Percentiles rank a stretch among this genome's conserved stretches.
phyloP scores from a whole-genome alignment of 208 protist genomes.

The Trypanosoma brucei region DNA sequence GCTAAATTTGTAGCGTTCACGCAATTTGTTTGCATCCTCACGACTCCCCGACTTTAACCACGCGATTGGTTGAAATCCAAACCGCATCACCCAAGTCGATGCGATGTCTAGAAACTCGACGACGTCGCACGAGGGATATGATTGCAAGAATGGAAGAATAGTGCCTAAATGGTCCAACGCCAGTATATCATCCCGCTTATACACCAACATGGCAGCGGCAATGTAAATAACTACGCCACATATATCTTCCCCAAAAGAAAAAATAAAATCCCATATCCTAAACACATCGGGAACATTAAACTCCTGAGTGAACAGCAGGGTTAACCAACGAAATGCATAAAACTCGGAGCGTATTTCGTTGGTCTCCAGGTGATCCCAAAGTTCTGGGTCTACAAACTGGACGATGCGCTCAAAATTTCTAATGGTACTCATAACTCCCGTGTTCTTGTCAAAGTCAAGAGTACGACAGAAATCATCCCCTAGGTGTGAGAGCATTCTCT shows the following conservation, averaged over 20 bases:
- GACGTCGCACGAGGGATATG: conserved; percentile 47
- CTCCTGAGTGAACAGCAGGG: conserved; percentile 83
- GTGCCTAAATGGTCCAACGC: conserved; percentile 28
- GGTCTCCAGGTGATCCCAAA: conserved; percentile 43
- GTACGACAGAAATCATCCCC: conserved; percentile 69
- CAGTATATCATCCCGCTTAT: conserved; percentile 41
- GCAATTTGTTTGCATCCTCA: conserved; percentile 30
- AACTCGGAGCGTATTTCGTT: conserved; percentile 50
- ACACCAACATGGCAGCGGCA: conserved; percentile 51
- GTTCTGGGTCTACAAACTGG: conserved; percentile 48
- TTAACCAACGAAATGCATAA: conserved; percentile 84
- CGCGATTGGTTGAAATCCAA: conserved; percentile 33
- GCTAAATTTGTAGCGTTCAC: conserved; percentile 23
- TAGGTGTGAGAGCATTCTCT: conserved; percentile 59
- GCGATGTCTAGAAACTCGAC: conserved; percentile 53
- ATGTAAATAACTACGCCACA: conserved; percentile 44
- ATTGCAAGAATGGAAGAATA: conserved; percentile 61
- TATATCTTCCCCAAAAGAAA: conserved; percentile 67
- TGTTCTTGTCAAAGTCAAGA: conserved; percentile 46
- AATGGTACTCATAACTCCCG: conserved; percentile 60
- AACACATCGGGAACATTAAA: conserved; percentile 73
- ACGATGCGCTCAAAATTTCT: conserved; percentile 60
- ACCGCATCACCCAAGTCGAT: conserved; percentile 44
- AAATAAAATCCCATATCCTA: conserved; percentile 83
- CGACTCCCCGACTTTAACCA: conserved; percentile 30